Percentiles rank a stretch among this genome's conserved stretches.
Evolutionary conservation across 164 flowering plant species (phyloP).

Genomic region (Vitis rupestris): DNA sequence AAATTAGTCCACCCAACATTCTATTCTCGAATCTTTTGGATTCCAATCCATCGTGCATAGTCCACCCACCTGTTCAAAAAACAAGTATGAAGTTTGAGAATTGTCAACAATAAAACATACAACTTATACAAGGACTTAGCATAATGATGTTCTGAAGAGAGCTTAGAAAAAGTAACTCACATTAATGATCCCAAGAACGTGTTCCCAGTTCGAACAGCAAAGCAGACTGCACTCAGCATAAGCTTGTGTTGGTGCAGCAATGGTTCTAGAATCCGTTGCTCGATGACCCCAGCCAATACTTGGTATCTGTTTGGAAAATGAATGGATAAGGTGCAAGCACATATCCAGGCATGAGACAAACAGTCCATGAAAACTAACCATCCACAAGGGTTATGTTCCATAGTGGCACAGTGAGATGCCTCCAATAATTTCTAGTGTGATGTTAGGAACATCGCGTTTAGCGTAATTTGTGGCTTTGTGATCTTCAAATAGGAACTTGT

Average conservation of each 20-base stretch:
- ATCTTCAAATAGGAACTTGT: too few species aligned
- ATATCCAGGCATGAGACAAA: too few species aligned
- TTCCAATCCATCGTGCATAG: conserved; percentile 83
- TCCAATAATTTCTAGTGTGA: too few species aligned
- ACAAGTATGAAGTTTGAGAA: conserved; percentile 7
- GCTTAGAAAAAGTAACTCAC: conserved; percentile 39
- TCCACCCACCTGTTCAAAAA: conserved; percentile 87
- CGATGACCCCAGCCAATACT: conserved; percentile 82
- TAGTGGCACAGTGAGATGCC: too few species aligned
- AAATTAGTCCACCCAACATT: neutral
- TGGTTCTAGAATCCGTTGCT: conserved; percentile 87
- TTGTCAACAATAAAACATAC: too few species aligned
- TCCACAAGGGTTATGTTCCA: too few species aligned
- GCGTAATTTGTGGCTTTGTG: too few species aligned
- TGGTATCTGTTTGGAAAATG: conserved; percentile 62
- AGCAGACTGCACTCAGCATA: conserved; percentile 71
- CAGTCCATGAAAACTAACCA: too few species aligned
- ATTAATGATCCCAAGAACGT: conserved; percentile 89
- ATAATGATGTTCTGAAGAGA: too few species aligned
- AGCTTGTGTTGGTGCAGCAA: conserved; percentile 74
- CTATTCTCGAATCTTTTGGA: conserved; percentile 64
- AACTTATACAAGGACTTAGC: neutral
- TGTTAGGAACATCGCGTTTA: too few species aligned
- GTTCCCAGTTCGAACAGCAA: conserved; percentile 90
- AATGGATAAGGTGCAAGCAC: too few species aligned